A percentile compares a stretch with the other conserved stretches of the same genome.
phyloP scores from a whole-genome alignment of 345 rosid genomes.

The Hypericum androsaemum region DNA sequence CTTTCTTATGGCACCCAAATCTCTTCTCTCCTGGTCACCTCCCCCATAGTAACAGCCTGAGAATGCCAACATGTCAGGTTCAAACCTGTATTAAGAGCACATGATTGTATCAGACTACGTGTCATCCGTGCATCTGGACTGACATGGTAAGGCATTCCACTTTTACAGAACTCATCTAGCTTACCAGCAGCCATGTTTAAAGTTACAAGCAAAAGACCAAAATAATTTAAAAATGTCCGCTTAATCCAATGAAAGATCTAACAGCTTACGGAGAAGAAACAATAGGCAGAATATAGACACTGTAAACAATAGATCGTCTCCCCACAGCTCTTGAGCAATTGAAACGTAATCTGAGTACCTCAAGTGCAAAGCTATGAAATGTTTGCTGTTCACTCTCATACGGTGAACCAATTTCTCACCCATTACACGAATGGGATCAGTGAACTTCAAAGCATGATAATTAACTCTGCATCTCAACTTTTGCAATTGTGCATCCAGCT shows the following conservation, averaged over 20 bases:
- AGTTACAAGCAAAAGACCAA: too few relatives aligned
- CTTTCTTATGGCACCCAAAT: conserved; percentile 71
- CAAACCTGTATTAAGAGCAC: conserved; percentile 60
- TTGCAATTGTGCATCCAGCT: conserved; percentile 68
- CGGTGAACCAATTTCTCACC: conserved; percentile 55
- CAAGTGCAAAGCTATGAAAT: conserved; percentile 84
- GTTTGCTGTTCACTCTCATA: conserved; percentile 73
- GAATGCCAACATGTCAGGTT: conserved; percentile 98
- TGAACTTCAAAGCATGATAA: conserved; percentile 81
- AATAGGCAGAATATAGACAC: background rate
- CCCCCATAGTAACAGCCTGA: conserved; percentile 99
- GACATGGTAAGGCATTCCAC: background rate
- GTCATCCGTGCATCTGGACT: background rate
- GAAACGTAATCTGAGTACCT: conserved; percentile 37
- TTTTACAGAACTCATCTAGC: too few relatives aligned
- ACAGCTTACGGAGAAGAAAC: background rate
- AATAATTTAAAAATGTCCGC: too few relatives aligned
- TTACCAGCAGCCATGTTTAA: too few relatives aligned
- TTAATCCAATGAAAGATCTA: background rate
- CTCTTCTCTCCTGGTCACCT: conserved; percentile 78
- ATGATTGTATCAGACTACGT: conserved; percentile 17
- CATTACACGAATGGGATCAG: conserved; percentile 68
- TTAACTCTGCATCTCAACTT: conserved; percentile 95
- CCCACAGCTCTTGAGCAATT: background rate
- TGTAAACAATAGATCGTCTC: background rate